Conservation (phyloP, 345 rosid genomes). For the Carallia brachiata region DNA sequence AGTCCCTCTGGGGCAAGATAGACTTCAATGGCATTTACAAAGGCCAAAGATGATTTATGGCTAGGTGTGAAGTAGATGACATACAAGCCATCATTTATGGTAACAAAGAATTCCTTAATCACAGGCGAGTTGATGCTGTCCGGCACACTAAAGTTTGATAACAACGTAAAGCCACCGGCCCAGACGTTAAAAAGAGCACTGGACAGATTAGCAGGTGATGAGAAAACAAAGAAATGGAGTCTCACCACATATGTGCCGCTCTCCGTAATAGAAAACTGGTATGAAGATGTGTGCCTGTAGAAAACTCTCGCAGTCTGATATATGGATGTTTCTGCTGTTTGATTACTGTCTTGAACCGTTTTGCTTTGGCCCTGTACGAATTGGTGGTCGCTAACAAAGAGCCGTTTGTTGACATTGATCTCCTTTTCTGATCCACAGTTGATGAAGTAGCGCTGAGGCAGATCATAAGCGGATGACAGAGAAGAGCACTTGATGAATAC, state of each 20-base stretch:
- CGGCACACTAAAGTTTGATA: conserved; percentile 2
- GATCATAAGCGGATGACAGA: conserved; percentile 12
- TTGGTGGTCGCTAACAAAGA: not conserved
- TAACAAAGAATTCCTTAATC: conserved; percentile 12
- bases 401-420: not conserved
- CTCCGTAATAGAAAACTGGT: not conserved
- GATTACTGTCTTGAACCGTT: conserved; percentile 1
- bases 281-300: not conserved
- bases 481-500: not conserved
- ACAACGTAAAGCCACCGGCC: conserved; percentile 2
- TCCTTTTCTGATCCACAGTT: conserved; percentile 10
- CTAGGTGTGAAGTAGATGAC: conserved; percentile 34
- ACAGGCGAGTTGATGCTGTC: not conserved
- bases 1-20: conserved; percentile 36
- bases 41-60: conserved; percentile 37
- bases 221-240: conserved; percentile 22
- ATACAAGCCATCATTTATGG: not conserved
- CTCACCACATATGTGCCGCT: conserved; percentile 11
- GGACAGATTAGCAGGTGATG: not conserved
- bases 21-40: conserved; percentile 62
- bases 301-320: conserved; percentile 26
- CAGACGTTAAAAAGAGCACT: conserved; percentile 18
- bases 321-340: conserved; percentile 2
- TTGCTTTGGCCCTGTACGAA: not conserved
- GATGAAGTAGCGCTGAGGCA: not conserved